A percentile compares a stretch with the other conserved stretches of the same genome.
These are phyloP conservation scores for Senecio squalidus DNA, from an alignment of 140 eudicot species.

Conservation along the genomic window DNA sequence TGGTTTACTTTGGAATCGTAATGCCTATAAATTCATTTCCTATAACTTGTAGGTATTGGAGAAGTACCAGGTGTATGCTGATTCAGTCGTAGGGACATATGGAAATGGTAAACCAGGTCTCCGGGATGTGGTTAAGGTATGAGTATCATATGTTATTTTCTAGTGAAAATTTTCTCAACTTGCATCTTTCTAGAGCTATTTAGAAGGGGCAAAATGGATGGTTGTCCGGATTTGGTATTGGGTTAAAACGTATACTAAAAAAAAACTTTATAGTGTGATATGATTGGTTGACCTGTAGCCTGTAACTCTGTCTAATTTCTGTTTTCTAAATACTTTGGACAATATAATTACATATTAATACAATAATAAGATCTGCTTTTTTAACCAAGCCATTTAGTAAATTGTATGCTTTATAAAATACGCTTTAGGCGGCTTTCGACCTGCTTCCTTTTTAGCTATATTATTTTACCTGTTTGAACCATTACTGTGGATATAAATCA, in stretches of 20 bases:
- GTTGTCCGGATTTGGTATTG: too few species aligned
- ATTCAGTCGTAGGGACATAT: conserved; percentile 65
- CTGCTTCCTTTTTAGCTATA: not conserved
- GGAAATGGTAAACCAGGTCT: conserved; percentile 74
- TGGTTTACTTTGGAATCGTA: not conserved
- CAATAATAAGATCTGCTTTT: too few species aligned
- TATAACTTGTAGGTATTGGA: conserved; percentile 62
- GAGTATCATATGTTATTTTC: not conserved
- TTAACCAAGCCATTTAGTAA: not conserved
- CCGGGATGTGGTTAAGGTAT: conserved; percentile 83
- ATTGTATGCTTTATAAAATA: not conserved
- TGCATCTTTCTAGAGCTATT: too few species aligned
- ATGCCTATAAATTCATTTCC: conserved; percentile 6
- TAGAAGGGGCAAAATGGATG: not conserved
- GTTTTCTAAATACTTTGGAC: not conserved
- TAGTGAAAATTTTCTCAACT: not conserved
- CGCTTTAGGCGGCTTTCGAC: not conserved
- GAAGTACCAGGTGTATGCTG: conserved; percentile 78
- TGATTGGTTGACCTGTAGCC: too few species aligned
- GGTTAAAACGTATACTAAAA: too few species aligned
- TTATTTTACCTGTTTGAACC: not conserved
- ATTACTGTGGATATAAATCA: too few species aligned
- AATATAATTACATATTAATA: too few species aligned
- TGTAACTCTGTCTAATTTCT: too few species aligned
- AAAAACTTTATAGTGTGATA: too few species aligned